Conservation (phyloP, 768 basidiomycete species). For the Coprinellus micaceus region DNA sequence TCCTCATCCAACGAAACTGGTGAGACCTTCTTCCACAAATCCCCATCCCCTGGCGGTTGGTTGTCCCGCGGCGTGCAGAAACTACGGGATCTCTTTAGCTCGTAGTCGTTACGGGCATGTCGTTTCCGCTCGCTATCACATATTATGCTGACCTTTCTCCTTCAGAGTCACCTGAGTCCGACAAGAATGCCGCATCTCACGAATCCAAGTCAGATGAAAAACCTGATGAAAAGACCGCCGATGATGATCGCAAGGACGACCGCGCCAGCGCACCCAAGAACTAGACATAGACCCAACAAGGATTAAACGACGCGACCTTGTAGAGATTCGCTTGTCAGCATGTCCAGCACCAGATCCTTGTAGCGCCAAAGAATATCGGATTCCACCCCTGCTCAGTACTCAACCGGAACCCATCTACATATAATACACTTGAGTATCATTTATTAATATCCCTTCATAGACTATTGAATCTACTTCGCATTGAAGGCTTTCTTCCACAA, state of each 20-base stretch:
- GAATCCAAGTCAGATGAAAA: background rate
- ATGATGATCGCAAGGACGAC: too few species aligned
- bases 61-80: conserved; percentile 65
- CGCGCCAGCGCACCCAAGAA: too few species aligned
- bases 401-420: background rate
- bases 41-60: conserved; percentile 61
- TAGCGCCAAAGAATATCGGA: background rate
- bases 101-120: conserved; percentile 62
- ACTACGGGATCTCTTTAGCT: conserved; percentile 65
- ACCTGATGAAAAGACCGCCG: background rate
- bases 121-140: background rate
- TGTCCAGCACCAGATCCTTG: too few species aligned
- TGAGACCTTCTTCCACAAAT: conserved; percentile 66
- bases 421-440: background rate
- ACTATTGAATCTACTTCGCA: too few species aligned
- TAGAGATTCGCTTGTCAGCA: background rate
- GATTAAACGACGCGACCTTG: background rate
- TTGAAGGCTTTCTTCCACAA: too few species aligned
- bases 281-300: too few species aligned
- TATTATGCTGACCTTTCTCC: conserved; percentile 1
- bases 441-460: too few species aligned
- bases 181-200: background rate
- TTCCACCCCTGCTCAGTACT: background rate
- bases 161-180: too few species aligned
- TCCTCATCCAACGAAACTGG: conserved; percentile 45